Base-by-base conservation (phyloP, 768 basidiomycete genomes). In the Tylopilus sp. region DNA sequence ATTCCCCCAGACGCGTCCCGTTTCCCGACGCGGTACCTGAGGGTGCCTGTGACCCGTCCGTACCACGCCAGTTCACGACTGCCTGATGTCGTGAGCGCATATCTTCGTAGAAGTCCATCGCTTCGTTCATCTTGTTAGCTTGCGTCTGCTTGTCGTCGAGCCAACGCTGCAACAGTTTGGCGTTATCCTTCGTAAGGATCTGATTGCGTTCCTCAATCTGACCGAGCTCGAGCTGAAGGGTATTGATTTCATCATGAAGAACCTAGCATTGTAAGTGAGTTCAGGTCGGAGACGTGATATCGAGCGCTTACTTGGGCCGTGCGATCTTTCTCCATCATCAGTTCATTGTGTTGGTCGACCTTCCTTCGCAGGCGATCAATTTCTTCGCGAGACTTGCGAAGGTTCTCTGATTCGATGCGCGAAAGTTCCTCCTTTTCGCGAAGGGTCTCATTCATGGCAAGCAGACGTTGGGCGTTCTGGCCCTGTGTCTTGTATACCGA, bases 401-500 rank as follows among this genome's bases (percentile, higher is more conserved):
- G 74, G 60, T 81, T 84, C 66, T 97, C 94, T 3, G 87, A 78
- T 55, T 95, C 86, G 36, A 89, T 78, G 54, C 93, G 80, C 5
- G 88, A 83, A 30, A 87, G 68, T 59, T 98, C 95, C 65, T 98
- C 95, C 70, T 93, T 88, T 70, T 95, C 94, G 45, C 93, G 85
- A 9, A 98, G 78, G 1, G 92, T 92, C 71, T 99, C 97, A 55
- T 92, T 95, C 86, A 99, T 92, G 4, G 89, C 81, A 14, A 99
- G 78, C 9, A 96, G 81, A 34, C 93, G 82, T 68, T 97, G 95
- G 1, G 94, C 90, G 69, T 97, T 96, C 72, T 96, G 92, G 5
- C 92, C 90, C 57, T 98, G 95, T 0, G 92, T 91, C 71, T 96
- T 95, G 77, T 98, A 99, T 2, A 96, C 85, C 10, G 89, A 91